Base-by-base conservation (phyloP, 2,329 filamentous ascomycete species). In the Aspergillus sp. region DNA sequence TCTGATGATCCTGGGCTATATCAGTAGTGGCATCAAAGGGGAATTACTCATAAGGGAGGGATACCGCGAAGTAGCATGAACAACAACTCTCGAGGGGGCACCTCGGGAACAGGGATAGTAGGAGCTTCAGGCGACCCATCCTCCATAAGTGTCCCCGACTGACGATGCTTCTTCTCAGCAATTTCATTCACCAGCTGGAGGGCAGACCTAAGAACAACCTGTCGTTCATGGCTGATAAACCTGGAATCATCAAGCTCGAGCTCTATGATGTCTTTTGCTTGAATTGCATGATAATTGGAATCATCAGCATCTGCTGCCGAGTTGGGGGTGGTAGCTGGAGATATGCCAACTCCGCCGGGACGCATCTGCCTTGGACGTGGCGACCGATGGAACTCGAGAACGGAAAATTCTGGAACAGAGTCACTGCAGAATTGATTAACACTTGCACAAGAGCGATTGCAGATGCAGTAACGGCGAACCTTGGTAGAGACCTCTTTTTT, bases 191-290 rank as follows among this genome's bases (percentile, higher is more conserved):
- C 61, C 30, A 68, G 56, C 12, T 62, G 56, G 1, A 70, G 24
- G 2, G 68, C 68, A 30, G 66, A 62, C 27, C 48, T 61, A 2
- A 70, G 59, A 2, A 67, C 58, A 9, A 47, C 45, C 34, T 65
- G 62, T 12, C 64, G 54, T 24, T 68, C 66, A 15, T 39, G 51
- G 27, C 62, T 63, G 40, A 65, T 57, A 39, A 40, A 37, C 4
- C 60, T 61, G 17, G 57, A 63, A 11, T 60, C 60, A 9, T 62
- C 56, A 1, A 70, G 61, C 30, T 69, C 66, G 4, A 58, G 56
- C 48, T 69, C 62, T 8, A 70, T 66, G 24, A 70, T 61, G 9
- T 48, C 45, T 45, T 56, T 61, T 5, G 67, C 67, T n/a, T 67
- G 62, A 22, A 64, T 62, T 19, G 66, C 66, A 60, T 67, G 64